phyloP scores from a whole-genome alignment of 164 flowering plant genomes.

The Annona squamosa region DNA sequence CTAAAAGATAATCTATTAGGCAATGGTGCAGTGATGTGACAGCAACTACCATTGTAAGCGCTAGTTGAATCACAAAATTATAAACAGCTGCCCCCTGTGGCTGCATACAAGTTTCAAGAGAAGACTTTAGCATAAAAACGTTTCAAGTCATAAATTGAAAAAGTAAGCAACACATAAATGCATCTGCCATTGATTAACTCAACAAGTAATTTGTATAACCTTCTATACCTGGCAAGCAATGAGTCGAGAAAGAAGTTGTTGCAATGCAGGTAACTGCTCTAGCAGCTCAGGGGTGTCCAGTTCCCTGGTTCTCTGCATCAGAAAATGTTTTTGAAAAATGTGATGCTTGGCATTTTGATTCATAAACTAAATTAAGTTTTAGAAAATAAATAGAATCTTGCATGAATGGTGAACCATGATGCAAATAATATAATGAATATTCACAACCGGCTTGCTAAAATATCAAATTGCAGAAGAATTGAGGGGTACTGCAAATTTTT shows the following conservation, averaged over 20 bases:
- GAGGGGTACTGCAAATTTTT: background rate
- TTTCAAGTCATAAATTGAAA: background rate
- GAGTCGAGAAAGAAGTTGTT: conserved; percentile 79
- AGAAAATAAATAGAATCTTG: background rate
- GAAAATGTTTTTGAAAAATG: background rate
- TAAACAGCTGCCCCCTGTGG: conserved; percentile 88
- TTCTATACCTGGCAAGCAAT: conserved; percentile 82
- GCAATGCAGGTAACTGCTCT: conserved; percentile 90
- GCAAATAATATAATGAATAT: background rate
- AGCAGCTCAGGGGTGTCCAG: conserved; percentile 79
- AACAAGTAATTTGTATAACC: background rate
- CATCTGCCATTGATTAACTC: background rate
- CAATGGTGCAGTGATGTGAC: background rate
- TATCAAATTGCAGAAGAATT: background rate
- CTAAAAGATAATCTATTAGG: background rate
- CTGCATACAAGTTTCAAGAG: conserved; percentile 38
- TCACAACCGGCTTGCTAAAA: background rate
- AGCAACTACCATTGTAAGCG: conserved; percentile 66
- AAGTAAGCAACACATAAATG: background rate
- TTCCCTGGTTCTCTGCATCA: conserved; percentile 77
- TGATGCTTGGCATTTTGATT: background rate
- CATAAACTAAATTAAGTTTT: background rate
- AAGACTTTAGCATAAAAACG: background rate
- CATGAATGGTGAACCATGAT: background rate
- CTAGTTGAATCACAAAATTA: conserved; percentile 76